A percentile compares a stretch with the other conserved stretches of the same genome.
phyloP scores from a whole-genome alignment of 257 asterid species.

The Jasminum sambac region DNA sequence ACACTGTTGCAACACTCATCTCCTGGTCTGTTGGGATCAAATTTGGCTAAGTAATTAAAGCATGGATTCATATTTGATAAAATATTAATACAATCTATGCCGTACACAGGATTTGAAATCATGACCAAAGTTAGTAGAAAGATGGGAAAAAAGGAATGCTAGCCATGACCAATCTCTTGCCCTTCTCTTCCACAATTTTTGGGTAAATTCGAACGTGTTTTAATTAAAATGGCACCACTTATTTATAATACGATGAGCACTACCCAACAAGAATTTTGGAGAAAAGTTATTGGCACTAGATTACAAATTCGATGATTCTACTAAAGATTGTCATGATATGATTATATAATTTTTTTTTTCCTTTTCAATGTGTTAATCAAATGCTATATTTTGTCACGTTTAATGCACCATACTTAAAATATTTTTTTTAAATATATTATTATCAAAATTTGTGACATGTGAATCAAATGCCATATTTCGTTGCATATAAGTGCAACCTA shows the following conservation, averaged over 20 bases:
- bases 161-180: background rate
- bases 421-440: too few species aligned
- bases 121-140: constrained; percentile 14
- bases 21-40: background rate
- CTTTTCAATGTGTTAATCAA: background rate
- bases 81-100: constrained; percentile 14
- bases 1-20: constrained; percentile 28
- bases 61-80: constrained; percentile 10
- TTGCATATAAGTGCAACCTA: too few species aligned
- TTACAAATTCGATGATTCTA: background rate
- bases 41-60: constrained; percentile 13
- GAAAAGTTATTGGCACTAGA: too few species aligned
- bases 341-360: background rate
- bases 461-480: too few species aligned
- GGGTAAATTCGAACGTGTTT: background rate
- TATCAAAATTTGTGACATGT: too few species aligned
- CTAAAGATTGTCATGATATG: background rate
- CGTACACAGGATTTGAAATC: background rate
- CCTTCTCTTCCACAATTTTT: background rate
- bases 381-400: too few species aligned
- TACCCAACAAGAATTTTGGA: background rate
- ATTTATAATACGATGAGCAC: constrained; percentile 16
- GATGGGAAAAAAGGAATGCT: background rate
- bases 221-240: background rate
- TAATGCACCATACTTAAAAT: too few species aligned